Evolutionary conservation across 164 flowering plant species (phyloP), one percentile per base, ranked within the genome.

Genomic region (Dillenia turbinata): DNA sequence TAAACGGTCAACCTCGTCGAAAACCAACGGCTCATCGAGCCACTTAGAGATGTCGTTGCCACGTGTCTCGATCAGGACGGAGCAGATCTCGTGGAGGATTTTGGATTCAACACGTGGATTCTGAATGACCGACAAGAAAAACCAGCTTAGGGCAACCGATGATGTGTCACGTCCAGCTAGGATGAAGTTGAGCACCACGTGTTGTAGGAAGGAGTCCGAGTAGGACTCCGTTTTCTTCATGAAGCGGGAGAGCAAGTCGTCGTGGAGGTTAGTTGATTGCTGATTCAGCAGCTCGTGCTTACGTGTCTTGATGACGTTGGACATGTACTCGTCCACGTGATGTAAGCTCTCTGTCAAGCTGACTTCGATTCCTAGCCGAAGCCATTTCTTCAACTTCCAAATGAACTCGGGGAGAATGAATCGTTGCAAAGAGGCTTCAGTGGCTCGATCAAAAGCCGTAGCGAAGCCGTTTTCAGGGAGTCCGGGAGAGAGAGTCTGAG

Each of bases 1-100:
- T 63, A 86, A 54, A 3, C 81, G 83, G 73, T 86, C 92, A 13
- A 84, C 77, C 64, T 86, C 92, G 5, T 86, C 89, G 33, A 84
- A 86, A 45, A 17, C 72, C 16, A 86, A 60, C 1, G 92, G 89
- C 55, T 83, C 87, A 0, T 67, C 78, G 2, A 74, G 13, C 92
- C 89, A 86, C 44, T 65, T 72, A 2, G 70, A 15, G 1, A 65
- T 49, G 57, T 82, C 83, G 2, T n/a, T 60, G 56, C 92, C 89
- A 26, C 92, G 84, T 49, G 89, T 79, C 61, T 75, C 75, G 33
- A 60, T 65, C 56, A 86, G 57, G 6, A 84, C 83, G 11, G 77
- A 52, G 60, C 79, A 81, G 11, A 86, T 63, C 52, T 84, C 92
- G 1, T n/a, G 43, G 5, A 86, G n/a, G 70, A 81, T 80, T 52